Percentiles rank a stretch among this genome's conserved stretches.
Evolutionary conservation across 1,139 yeast species (phyloP).

Genomic region (Citeromyces hawaiiensis): DNA sequence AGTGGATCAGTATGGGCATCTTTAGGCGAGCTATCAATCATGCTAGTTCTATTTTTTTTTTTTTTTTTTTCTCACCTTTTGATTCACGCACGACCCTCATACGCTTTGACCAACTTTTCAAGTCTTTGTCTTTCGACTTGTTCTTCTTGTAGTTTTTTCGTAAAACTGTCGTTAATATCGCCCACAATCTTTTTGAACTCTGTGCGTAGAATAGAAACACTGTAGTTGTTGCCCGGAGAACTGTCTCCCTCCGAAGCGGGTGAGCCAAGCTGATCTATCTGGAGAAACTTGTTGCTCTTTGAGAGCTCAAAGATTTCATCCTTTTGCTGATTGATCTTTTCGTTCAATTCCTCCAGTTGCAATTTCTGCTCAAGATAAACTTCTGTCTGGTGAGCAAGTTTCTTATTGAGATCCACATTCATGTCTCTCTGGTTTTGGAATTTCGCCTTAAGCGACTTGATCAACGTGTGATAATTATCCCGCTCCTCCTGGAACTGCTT

Average conservation of each 20-base stretch:
- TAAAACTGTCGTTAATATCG: conserved; percentile 51
- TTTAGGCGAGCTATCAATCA: neutral
- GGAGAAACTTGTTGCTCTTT: conserved; percentile 32
- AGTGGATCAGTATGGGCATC: conserved; percentile 1
- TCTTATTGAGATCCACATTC: conserved; percentile 17
- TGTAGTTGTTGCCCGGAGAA: conserved; percentile 7
- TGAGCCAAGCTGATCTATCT: conserved; percentile 26
- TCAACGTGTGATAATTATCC: conserved; percentile 29
- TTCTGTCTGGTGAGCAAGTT: conserved; percentile 18
- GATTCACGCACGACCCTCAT: conserved; percentile 27
- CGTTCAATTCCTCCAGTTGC: conserved; percentile 17
- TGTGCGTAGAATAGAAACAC: conserved; percentile 36
- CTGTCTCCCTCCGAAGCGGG: neutral
- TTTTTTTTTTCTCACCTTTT: conserved; percentile 25
- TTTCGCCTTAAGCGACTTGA: conserved; percentile 35
- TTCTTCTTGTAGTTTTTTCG: conserved; percentile 43
- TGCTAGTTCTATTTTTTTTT: conserved; percentile 28
- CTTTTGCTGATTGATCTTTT: conserved; percentile 24
- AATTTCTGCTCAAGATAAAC: conserved; percentile 17
- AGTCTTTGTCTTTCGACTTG: conserved; percentile 39
- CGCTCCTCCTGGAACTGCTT: conserved; percentile 49
- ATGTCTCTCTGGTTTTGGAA: conserved; percentile 31
- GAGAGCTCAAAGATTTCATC: conserved; percentile 31
- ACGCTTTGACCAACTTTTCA: conserved; percentile 23
- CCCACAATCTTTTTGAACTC: conserved; percentile 60